These are phyloP conservation scores for Arabis hirsuta DNA, from an alignment of 345 rosid species.

Conservation along the genomic window DNA sequence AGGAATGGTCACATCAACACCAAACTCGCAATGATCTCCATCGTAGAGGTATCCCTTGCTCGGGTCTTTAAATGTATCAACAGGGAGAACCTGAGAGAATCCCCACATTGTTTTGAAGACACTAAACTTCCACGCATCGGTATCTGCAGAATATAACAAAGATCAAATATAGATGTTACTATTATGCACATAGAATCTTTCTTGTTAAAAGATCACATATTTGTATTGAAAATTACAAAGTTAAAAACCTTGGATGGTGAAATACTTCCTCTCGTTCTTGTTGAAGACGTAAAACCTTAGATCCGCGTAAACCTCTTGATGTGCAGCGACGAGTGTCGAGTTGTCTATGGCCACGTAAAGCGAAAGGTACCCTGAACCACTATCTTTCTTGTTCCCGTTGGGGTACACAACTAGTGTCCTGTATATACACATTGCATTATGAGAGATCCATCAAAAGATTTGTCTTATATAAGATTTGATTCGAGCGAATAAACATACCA, in stretches of 20 bases:
- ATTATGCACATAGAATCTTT: no score
- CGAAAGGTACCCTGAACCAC: slow-evolving; percentile 33
- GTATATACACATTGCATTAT: neutral
- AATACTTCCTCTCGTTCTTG: slow-evolving; percentile 33
- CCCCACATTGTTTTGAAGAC: slow-evolving; percentile 32
- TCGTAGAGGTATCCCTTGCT: slow-evolving; percentile 21
- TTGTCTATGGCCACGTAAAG: slow-evolving; percentile 38
- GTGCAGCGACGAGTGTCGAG: neutral
- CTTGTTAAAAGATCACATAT: neutral
- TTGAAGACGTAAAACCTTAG: slow-evolving; percentile 39
- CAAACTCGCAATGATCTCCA: slow-evolving; percentile 36
- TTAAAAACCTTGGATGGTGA: slow-evolving; percentile 36
- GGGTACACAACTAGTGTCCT: slow-evolving; percentile 40
- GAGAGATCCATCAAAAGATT: no score
- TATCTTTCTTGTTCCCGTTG: slow-evolving; percentile 27
- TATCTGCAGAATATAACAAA: neutral
- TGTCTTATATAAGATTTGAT: neutral
- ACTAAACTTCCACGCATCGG: slow-evolving; percentile 8
- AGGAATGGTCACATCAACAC: slow-evolving; percentile 29
- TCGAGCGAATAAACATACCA: neutral
- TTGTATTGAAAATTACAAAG: neutral
- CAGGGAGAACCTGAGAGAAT: slow-evolving; percentile 26
- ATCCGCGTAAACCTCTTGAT: slow-evolving; percentile 30
- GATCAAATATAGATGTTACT: neutral
- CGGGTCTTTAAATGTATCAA: slow-evolving; percentile 5